Conservation (phyloP, 2,329 filamentous ascomycete genomes). For the Fusarium nematophilum region DNA sequence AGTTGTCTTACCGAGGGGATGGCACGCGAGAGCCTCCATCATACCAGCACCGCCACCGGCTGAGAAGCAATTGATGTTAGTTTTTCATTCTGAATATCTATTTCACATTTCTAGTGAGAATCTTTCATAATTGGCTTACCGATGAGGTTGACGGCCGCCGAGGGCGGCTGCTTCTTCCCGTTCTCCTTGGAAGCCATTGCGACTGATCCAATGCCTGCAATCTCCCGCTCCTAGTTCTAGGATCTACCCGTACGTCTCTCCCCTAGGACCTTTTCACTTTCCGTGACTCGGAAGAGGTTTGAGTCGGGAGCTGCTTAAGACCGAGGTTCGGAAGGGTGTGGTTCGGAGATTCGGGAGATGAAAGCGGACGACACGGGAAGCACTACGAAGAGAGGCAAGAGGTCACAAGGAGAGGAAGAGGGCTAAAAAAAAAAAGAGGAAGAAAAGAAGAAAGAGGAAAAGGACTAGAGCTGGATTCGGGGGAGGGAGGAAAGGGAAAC, state of each 20-base stretch:
- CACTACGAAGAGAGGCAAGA: neutral
- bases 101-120: neutral
- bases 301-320: slow-evolving; percentile 17
- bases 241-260: neutral
- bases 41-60: slow-evolving; percentile 97
- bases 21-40: slow-evolving; percentile 98
- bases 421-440: slow-evolving; percentile 12
- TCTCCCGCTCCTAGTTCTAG: slow-evolving; percentile 10
- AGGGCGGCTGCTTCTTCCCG: slow-evolving; percentile 78
- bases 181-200: slow-evolving; percentile 50
- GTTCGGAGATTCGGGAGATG: slow-evolving; percentile 25
- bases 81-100: slow-evolving; percentile 1
- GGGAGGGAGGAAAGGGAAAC: slow-evolving; percentile 13
- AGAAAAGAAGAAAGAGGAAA: slow-evolving; percentile 5
- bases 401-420: slow-evolving; percentile 9
- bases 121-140: slow-evolving; percentile 64
- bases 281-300: neutral
- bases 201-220: slow-evolving; percentile 9
- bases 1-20: slow-evolving; percentile 88
- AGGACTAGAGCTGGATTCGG: slow-evolving; percentile 11
- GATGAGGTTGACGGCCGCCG: slow-evolving; percentile 90
- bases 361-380: slow-evolving; percentile 7
- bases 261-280: neutral
- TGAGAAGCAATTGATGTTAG: slow-evolving; percentile 51
- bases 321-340: slow-evolving; percentile 38